Conservation (phyloP, 805 yeast species). For the Torulaspora quercuum region DNA sequence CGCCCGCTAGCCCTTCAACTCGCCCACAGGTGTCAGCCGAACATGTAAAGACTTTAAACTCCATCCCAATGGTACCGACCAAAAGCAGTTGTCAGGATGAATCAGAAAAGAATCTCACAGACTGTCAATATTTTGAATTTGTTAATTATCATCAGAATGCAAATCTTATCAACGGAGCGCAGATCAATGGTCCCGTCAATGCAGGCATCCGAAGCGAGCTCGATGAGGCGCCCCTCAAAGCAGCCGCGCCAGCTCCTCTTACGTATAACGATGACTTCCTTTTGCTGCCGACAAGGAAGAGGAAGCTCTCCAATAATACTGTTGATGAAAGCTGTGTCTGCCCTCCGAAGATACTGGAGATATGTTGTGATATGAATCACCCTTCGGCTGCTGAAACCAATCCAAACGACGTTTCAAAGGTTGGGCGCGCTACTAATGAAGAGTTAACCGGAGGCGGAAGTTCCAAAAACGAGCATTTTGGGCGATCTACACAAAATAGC, state of each 20-base stretch:
- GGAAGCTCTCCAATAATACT: conserved; percentile 7
- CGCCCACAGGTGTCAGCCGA: no score
- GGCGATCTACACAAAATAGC: no score
- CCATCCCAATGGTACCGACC: not conserved
- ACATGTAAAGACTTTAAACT: no score
- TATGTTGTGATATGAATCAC: conserved; percentile 42
- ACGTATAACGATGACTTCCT: conserved; percentile 19
- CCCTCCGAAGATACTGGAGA: conserved; percentile 40
- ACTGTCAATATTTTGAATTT: conserved; percentile 43
- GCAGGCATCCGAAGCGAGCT: no score
- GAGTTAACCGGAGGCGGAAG: no score
- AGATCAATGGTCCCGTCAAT: not conserved
- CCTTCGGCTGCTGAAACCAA: not conserved
- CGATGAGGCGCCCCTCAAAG: no score
- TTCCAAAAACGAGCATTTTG: no score
- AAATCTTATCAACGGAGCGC: not conserved
- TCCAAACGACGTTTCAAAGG: conserved; percentile 1
- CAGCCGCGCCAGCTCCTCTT: not conserved
- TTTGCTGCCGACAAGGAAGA: conserved; percentile 22
- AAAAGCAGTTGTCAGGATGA: no score
- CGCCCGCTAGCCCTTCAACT: no score
- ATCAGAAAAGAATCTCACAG: conserved; percentile 26
- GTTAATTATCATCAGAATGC: conserved; percentile 37
- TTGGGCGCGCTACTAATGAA: no score
- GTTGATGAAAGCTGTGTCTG: conserved; percentile 29